Conservation (phyloP, 1,139 yeast genomes). For the Nakaseomyces bracarensis region DNA sequence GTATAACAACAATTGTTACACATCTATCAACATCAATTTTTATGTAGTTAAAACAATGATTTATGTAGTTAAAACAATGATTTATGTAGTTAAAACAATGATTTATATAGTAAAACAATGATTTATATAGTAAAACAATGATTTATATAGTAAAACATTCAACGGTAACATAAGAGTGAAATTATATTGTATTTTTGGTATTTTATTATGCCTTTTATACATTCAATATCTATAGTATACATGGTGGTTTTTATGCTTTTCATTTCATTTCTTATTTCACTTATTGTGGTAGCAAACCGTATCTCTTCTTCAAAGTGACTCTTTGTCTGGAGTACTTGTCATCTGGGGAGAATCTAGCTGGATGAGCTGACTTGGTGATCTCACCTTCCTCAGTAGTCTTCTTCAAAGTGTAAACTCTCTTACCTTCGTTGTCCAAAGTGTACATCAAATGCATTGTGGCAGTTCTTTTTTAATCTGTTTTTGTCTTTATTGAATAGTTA, state of each 20-base stretch:
- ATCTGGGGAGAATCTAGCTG: slow-evolving; percentile 98
- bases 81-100: no score
- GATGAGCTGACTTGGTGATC: slow-evolving; percentile 97
- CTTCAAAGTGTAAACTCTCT: slow-evolving; percentile 87
- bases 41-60: no score
- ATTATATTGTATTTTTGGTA: no score
- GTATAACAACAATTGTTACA: no score
- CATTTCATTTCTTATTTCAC: not conserved
- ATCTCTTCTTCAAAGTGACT: slow-evolving; percentile 95
- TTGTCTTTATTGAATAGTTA: not conserved
- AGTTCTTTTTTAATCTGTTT: not conserved
- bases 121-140: no score
- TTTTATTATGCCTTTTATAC: no score
- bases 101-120: no score
- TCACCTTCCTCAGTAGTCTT: slow-evolving; percentile 78
- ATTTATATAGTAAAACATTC: no score
- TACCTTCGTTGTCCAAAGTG: slow-evolving; percentile 89
- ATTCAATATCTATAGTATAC: not conserved
- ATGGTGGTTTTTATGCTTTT: not conserved
- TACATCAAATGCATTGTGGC: slow-evolving; percentile 92
- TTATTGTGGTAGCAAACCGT: slow-evolving; percentile 58
- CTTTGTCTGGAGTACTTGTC: slow-evolving; percentile 99
- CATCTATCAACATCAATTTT: no score
- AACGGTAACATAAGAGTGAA: no score
- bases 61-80: no score